phyloP scores from a whole-genome alignment of 345 rosid genomes.

The Eucalyptus cloeziana region DNA sequence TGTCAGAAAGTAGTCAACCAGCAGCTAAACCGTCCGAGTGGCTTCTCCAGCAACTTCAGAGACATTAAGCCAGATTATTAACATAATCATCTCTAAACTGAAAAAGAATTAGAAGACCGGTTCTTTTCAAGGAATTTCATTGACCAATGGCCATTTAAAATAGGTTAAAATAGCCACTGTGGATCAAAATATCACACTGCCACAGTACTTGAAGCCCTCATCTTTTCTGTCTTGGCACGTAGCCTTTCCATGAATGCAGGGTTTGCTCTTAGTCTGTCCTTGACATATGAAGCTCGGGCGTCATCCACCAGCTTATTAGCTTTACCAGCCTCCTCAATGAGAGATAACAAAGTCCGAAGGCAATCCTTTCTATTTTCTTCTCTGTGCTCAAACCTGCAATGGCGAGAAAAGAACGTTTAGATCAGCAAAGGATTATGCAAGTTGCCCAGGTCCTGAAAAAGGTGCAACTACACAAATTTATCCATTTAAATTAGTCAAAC shows the following conservation, averaged over 20 bases:
- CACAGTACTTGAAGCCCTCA: conserved; percentile 17
- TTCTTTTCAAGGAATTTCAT: background rate
- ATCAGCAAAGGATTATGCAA: background rate
- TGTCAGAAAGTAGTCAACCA: background rate
- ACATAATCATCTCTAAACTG: background rate
- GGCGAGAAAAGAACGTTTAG: background rate
- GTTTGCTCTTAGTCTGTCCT: conserved; percentile 66
- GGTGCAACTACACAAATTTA: background rate
- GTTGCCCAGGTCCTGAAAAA: background rate
- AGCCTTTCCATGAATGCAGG: conserved; percentile 85
- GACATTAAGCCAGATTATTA: background rate
- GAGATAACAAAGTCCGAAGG: conserved; percentile 61
- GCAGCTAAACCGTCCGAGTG: background rate
- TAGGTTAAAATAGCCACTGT: background rate
- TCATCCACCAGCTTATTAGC: conserved; percentile 71
- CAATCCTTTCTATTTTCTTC: conserved; percentile 98
- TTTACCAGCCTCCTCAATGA: conserved; percentile 82
- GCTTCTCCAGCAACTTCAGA: background rate
- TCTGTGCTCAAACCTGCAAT: conserved; percentile 79
- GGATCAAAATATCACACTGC: conserved; percentile 6
- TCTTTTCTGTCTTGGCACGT: conserved; percentile 41
- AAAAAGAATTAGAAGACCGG: background rate
- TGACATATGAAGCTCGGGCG: conserved; percentile 59
- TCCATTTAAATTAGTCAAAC: background rate
- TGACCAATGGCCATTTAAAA: background rate